Evolutionary conservation across 2,329 filamentous ascomycete genomes (phyloP).

Genomic region (Raffaelea deltoideospora): DNA sequence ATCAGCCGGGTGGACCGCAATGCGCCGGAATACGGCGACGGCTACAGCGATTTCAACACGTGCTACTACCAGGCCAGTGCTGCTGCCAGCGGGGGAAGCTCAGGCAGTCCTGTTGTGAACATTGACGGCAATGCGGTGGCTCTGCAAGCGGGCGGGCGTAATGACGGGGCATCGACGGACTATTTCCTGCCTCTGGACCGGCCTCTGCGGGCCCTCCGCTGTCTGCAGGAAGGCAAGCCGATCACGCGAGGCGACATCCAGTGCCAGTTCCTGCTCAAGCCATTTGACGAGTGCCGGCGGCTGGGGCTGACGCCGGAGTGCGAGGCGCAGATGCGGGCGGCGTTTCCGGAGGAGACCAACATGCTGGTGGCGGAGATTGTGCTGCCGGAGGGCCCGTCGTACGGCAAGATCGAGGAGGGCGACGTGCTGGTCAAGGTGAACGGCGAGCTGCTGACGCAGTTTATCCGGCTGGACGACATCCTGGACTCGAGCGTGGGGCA

Average conservation of each 20-base stretch:
- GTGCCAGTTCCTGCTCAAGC: slow-evolving; percentile 91
- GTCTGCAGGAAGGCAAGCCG: slow-evolving; percentile 59
- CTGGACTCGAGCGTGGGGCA: slow-evolving; percentile 74
- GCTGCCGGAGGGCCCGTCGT: slow-evolving; percentile 75
- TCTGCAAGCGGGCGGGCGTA: slow-evolving; percentile 82
- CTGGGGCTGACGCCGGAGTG: slow-evolving; percentile 72
- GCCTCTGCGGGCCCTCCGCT: slow-evolving; percentile 72
- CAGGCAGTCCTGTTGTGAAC: slow-evolving; percentile 91
- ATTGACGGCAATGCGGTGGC: slow-evolving; percentile 86
- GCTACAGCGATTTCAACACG: slow-evolving; percentile 92
- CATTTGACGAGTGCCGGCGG: slow-evolving; percentile 90
- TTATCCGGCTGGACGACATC: slow-evolving; percentile 80
- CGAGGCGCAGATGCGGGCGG: slow-evolving; percentile 70
- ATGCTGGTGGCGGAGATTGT: slow-evolving; percentile 96
- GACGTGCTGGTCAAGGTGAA: slow-evolving; percentile 92
- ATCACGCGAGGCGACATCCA: slow-evolving; percentile 94
- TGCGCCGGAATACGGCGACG: slow-evolving; percentile 93
- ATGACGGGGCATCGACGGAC: slow-evolving; percentile 90
- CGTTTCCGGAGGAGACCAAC: slow-evolving; percentile 85
- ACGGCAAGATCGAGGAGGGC: slow-evolving; percentile 79
- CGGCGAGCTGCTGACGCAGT: slow-evolving; percentile 81
- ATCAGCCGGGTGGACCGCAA: slow-evolving; percentile 94
- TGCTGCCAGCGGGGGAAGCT: slow-evolving; percentile 90
- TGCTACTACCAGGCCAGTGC: slow-evolving; percentile 98
- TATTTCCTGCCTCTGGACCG: slow-evolving; percentile 93